Percentiles rank a stretch among this genome's conserved stretches.
Conservation (phyloP, 306 rosid genomes). For the Rubus parviflorus region DNA sequence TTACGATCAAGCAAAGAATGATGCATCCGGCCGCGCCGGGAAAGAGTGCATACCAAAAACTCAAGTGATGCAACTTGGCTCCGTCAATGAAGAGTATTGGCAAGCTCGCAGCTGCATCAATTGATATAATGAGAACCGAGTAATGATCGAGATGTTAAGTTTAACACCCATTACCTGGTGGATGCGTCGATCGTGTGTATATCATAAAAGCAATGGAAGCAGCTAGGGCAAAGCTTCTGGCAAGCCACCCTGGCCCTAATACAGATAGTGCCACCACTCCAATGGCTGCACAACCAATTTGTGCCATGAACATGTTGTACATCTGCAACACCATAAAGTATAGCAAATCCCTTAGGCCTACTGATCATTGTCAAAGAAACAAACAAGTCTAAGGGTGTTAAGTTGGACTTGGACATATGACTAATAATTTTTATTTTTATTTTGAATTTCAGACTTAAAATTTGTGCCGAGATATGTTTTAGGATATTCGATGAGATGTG, state of each 20-base stretch:
- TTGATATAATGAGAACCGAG: neutral
- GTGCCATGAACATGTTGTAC: slow-evolving; percentile 82
- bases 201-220: slow-evolving; percentile 89
- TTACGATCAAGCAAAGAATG: slow-evolving; percentile 73
- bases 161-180: slow-evolving; percentile 56
- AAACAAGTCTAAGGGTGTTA: no score
- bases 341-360: neutral
- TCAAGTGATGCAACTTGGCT: slow-evolving; percentile 71
- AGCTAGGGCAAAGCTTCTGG: slow-evolving; percentile 68
- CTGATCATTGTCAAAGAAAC: neutral
- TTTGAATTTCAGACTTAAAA: no score
- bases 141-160: neutral
- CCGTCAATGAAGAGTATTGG: slow-evolving; percentile 91
- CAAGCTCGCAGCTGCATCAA: slow-evolving; percentile 73
- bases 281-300: slow-evolving; percentile 89
- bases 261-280: slow-evolving; percentile 68
- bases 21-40: slow-evolving; percentile 80
- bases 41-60: slow-evolving; percentile 75
- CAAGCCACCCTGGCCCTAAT: slow-evolving; percentile 88
- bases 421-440: no score
- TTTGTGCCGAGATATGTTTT: no score
- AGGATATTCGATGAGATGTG: no score
- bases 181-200: slow-evolving; percentile 64
- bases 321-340: slow-evolving; percentile 50
- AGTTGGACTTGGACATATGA: no score